phyloP scores from a whole-genome alignment of 192 early-diverging fungal genomes.

The Coemansia reversa region DNA sequence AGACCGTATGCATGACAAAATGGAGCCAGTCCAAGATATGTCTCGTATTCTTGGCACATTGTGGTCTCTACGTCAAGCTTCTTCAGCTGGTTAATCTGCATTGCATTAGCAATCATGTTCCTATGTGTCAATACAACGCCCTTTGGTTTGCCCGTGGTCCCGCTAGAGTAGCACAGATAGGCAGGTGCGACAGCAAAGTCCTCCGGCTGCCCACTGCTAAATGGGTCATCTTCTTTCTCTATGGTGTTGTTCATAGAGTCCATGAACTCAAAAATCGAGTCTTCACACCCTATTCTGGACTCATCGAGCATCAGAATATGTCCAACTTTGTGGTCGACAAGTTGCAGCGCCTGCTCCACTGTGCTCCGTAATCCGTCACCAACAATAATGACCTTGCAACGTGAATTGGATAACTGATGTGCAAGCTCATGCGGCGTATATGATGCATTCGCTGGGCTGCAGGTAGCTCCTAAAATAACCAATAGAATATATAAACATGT shows the following conservation, averaged over 20 bases:
- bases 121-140: slow-evolving; percentile 66
- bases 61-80: slow-evolving; percentile 35
- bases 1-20: slow-evolving; percentile 75
- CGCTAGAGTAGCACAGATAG: slow-evolving; percentile 70
- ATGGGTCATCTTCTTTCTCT: not conserved
- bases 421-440: slow-evolving; percentile 79
- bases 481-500: too few species aligned
- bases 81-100: slow-evolving; percentile 53
- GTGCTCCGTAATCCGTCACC: slow-evolving; percentile 36
- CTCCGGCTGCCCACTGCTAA: slow-evolving; percentile 5
- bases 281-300: not conserved
- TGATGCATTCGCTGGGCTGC: slow-evolving; percentile 75
- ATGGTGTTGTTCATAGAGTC: not conserved
- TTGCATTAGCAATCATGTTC: slow-evolving; percentile 68
- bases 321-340: slow-evolving; percentile 22
- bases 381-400: slow-evolving; percentile 66
- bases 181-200: slow-evolving; percentile 42
- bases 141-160: slow-evolving; percentile 70
- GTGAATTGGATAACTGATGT: slow-evolving; percentile 73
- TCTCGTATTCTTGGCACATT: slow-evolving; percentile 48
- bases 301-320: slow-evolving; percentile 46
- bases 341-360: slow-evolving; percentile 18
- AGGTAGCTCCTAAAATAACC: slow-evolving; percentile 31
- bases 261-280: slow-evolving; percentile 23
- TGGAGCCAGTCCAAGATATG: slow-evolving; percentile 57